Evolutionary conservation across 1,139 yeast genomes (phyloP).

Genomic region (Scheffersomyces quercinus): DNA sequence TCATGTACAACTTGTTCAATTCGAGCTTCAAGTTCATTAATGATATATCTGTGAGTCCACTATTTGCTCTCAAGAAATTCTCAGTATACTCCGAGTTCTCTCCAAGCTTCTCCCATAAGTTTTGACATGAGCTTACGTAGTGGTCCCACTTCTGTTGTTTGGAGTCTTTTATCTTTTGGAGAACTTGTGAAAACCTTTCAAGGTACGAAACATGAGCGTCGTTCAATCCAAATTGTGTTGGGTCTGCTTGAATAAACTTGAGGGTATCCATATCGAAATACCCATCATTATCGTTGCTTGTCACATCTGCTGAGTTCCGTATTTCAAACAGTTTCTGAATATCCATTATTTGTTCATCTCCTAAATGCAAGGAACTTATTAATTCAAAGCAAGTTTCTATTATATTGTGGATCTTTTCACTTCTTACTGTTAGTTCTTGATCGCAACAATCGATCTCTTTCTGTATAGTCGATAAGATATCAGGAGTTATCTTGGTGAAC

Average conservation of each 20-base stretch:
- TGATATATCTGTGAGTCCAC: constrained; percentile 38
- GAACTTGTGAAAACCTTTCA: constrained; percentile 25
- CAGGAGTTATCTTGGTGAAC: constrained; percentile 39
- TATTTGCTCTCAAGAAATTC: constrained; percentile 37
- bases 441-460: constrained; percentile 28
- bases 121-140: constrained; percentile 37
- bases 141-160: constrained; percentile 37
- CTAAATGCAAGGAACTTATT: constrained; percentile 30
- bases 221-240: constrained; percentile 43
- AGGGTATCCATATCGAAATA: constrained; percentile 41
- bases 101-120: constrained; percentile 53
- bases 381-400: constrained; percentile 29
- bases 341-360: constrained; percentile 34
- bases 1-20: constrained; percentile 54
- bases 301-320: constrained; percentile 5
- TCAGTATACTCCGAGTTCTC: constrained; percentile 37
- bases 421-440: constrained; percentile 27
- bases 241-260: constrained; percentile 35
- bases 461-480: constrained; percentile 24
- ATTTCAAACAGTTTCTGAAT: constrained; percentile 32
- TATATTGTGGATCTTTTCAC: constrained; percentile 20
- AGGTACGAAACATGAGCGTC: constrained; percentile 36
- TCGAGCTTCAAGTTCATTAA: constrained; percentile 51
- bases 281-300: constrained; percentile 19
- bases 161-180: constrained; percentile 29